Base-by-base conservation (phyloP, 2,329 filamentous ascomycete species). In the Fusarium poae region DNA sequence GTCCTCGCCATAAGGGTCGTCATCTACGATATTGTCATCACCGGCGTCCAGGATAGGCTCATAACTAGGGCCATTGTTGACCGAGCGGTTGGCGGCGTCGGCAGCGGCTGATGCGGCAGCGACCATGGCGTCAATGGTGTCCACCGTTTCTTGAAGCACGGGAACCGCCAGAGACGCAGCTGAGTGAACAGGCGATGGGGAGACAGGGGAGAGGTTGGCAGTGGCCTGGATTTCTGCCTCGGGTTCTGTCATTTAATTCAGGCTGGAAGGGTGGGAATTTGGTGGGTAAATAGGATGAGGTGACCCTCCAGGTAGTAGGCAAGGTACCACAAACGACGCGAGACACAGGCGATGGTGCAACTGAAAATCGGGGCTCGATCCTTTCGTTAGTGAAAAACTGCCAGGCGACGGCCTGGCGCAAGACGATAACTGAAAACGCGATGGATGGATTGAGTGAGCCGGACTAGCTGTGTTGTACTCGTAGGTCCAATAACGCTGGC, bases 171-270 rank as follows among this genome's bases (percentile, higher is more conserved):
- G 76, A 45, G 84, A 77, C 27, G 83, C 82, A 57, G 82, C 79
- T 48, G 79, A 80, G 68, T 85, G 80, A 62, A 85, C 74, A 59
- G 83, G 80, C 59, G 82, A 78, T 48, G 84, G 85, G 52, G 84
- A 86, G 50, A 86, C 74, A 15, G 84, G 85, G 48, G 81, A 85
- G 59, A 87, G 78, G 76, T 83, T 80, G 78, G 84, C 84, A 71
- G 84, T 81, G 72, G 84, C 85, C 81, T 84, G 81, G 67, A 85
- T 74, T 74, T 83, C 72, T 66, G 72, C 62, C 66, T 74, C 79
- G 46, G 82, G 82, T 61, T 82, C 81, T 75, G 79, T 80, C 84
- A 86, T 86, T 61, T 76, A 81, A 70, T 51, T 67, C 62, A 65
- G 65, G 64, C 52, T 70, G 56, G 46, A 40, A 23, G 56, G 53